Percentiles rank a stretch among this genome's conserved stretches.
These are phyloP conservation scores for Sphaerobolus stellatus DNA, from an alignment of 1,284 basidiomycete genomes.

Conservation along the genomic window DNA sequence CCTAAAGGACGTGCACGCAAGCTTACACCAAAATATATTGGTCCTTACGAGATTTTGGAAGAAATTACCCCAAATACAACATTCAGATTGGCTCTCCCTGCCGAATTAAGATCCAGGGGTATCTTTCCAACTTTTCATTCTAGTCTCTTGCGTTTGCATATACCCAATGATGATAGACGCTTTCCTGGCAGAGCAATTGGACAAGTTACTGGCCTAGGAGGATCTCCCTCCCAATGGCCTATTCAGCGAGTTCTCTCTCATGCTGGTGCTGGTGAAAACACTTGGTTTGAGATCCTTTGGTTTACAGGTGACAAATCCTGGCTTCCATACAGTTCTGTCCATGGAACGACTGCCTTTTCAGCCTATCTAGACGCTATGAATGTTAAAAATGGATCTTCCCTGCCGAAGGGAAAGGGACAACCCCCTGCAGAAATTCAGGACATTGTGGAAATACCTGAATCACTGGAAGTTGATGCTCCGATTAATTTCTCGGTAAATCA, in stretches of 20 bases:
- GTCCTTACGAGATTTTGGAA: conserved; percentile 20
- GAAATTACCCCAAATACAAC: conserved; percentile 4
- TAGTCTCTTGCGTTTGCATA: conserved; percentile 15
- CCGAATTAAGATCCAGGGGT: conserved; percentile 14
- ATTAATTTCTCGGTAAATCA: too few species aligned
- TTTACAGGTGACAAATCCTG: conserved; percentile 34
- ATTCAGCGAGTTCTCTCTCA: conserved; percentile 32
- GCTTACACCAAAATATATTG: conserved; percentile 27
- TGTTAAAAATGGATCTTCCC: too few species aligned
- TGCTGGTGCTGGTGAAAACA: conserved; percentile 19
- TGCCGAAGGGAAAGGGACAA: too few species aligned
- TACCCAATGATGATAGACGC: conserved; percentile 16
- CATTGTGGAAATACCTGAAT: too few species aligned
- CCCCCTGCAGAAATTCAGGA: too few species aligned
- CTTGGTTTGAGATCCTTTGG: conserved; percentile 35
- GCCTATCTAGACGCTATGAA: too few species aligned
- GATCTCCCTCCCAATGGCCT: conserved; percentile 27
- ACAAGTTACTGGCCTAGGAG: conserved; percentile 20
- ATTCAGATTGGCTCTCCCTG: conserved; percentile 15
- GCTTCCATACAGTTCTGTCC: conserved; percentile 26
- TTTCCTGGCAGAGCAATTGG: conserved; percentile 14
- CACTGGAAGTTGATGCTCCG: too few species aligned
- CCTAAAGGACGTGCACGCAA: conserved; percentile 22
- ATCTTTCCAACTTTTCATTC: conserved; percentile 18
- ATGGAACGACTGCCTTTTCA: too few species aligned